phyloP scores from a whole-genome alignment of 2,329 filamentous ascomycete genomes.

The Alternaria arborescens region DNA sequence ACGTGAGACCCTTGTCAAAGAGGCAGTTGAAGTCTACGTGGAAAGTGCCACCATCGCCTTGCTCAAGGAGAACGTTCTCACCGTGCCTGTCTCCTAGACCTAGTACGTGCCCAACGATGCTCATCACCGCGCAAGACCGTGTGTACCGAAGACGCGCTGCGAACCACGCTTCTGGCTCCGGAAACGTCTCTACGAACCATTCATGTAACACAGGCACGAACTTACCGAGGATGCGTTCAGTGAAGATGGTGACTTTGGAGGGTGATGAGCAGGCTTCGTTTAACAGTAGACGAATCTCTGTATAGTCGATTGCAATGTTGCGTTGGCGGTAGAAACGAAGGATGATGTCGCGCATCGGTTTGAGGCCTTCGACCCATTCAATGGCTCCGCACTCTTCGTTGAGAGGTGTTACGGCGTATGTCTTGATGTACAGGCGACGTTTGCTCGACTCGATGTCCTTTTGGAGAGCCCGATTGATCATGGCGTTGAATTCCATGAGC shows the following conservation, averaged over 20 bases:
- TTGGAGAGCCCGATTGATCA: constrained; percentile 96
- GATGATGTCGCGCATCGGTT: constrained; percentile 91
- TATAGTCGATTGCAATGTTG: constrained; percentile 70
- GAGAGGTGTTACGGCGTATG: constrained; percentile 93
- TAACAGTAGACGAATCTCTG: constrained; percentile 69
- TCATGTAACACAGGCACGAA: constrained; percentile 87
- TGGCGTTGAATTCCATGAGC: constrained; percentile 98
- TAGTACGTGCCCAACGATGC: constrained; percentile 96
- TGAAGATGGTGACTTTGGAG: constrained; percentile 76
- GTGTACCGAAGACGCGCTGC: constrained; percentile 87
- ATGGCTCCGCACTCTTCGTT: constrained; percentile 98
- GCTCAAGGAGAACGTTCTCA: constrained; percentile 95
- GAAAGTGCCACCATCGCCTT: constrained; percentile 90
- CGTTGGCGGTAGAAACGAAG: constrained; percentile 79
- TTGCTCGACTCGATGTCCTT: constrained; percentile 89
- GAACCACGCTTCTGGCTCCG: constrained; percentile 93
- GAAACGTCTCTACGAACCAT: constrained; percentile 97
- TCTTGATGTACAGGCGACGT: constrained; percentile 85
- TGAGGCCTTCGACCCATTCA: constrained; percentile 97
- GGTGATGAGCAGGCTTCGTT: constrained; percentile 71
- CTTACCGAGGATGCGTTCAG: constrained; percentile 69
- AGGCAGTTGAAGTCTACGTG: constrained; percentile 99
- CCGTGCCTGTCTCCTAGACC: constrained; percentile 94
- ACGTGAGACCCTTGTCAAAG: constrained; percentile 96
- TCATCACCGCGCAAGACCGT: constrained; percentile 96